phyloP scores from a whole-genome alignment of 176 grass and related monocot species.

The Avena eriantha region DNA sequence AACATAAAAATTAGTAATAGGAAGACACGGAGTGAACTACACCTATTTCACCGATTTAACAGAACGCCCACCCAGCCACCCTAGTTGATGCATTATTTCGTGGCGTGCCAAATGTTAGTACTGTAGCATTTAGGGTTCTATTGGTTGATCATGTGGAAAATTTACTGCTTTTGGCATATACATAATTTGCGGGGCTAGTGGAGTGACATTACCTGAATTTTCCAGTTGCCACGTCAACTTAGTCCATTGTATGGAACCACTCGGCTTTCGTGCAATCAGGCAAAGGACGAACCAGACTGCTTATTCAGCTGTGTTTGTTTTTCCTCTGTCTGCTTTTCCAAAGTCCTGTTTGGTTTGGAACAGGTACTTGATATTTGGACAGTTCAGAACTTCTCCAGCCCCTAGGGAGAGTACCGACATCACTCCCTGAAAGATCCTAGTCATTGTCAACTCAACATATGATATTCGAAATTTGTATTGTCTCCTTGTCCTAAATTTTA shows the following conservation, averaged over 20 bases:
- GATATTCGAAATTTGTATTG: not conserved
- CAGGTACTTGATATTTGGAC: not conserved
- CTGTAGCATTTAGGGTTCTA: not conserved
- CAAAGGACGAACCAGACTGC: not conserved
- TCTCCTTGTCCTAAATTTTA: not conserved
- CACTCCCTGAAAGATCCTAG: slow-evolving; percentile 24
- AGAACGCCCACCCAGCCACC: not conserved
- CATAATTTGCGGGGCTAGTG: not conserved
- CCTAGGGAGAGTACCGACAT: not conserved
- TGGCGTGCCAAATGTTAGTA: not conserved
- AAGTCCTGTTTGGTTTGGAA: not conserved
- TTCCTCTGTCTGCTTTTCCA: not conserved
- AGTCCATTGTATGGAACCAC: not conserved
- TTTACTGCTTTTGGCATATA: not conserved
- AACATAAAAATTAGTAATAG: not conserved
- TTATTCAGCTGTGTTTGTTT: not conserved
- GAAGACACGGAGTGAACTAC: not conserved
- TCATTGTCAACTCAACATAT: slow-evolving; percentile 34
- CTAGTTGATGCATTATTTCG: not conserved
- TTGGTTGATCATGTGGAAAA: not conserved
- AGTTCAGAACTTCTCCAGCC: not conserved
- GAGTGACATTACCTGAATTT: not conserved
- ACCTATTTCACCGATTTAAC: not conserved
- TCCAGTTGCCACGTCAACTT: not conserved
- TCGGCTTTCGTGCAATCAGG: not conserved